These are phyloP conservation scores for Candida railenensis DNA, from an alignment of 805 yeast species.

Conservation along the genomic window DNA sequence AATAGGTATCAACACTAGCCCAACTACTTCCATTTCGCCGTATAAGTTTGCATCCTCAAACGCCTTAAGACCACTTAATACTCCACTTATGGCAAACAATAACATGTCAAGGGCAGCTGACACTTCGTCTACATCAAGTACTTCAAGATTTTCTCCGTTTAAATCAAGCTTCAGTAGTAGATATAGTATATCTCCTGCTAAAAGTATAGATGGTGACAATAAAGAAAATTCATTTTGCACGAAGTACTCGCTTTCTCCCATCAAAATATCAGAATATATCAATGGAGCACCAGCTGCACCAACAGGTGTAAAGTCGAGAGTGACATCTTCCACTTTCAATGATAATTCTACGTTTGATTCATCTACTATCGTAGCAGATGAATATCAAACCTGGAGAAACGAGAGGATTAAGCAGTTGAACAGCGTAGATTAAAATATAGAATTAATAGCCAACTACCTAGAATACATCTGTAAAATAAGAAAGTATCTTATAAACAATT, in stretches of 20 bases:
- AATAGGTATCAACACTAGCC: neutral
- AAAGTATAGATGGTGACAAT: slow-evolving; percentile 7
- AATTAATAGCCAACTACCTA: neutral
- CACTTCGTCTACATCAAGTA: slow-evolving; percentile 4
- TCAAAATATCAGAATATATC: slow-evolving; percentile 5
- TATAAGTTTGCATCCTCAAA: slow-evolving; percentile 1
- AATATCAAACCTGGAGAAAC: slow-evolving; percentile 39
- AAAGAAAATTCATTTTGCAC: slow-evolving; percentile 14
- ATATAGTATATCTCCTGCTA: slow-evolving; percentile 1
- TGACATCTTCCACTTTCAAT: too few relatives aligned
- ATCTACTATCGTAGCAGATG: slow-evolving; percentile 40
- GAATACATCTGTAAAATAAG: neutral
- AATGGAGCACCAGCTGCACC: neutral
- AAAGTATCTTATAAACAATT: too few relatives aligned
- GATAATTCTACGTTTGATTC: slow-evolving; percentile 23
- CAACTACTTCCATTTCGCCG: neutral
- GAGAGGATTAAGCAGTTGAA: slow-evolving; percentile 31
- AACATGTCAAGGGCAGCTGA: neutral
- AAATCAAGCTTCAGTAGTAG: slow-evolving; percentile 4
- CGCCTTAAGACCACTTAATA: slow-evolving; percentile 15
- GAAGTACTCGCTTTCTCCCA: slow-evolving; percentile 10
- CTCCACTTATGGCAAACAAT: slow-evolving; percentile 12
- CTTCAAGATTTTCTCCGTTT: slow-evolving; percentile 13
- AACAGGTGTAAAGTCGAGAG: too few relatives aligned
- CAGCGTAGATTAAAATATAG: neutral